These are phyloP conservation scores for Backusella liffmaniae DNA, from an alignment of 192 early-diverging fungal genomes.

Conservation along the genomic window DNA sequence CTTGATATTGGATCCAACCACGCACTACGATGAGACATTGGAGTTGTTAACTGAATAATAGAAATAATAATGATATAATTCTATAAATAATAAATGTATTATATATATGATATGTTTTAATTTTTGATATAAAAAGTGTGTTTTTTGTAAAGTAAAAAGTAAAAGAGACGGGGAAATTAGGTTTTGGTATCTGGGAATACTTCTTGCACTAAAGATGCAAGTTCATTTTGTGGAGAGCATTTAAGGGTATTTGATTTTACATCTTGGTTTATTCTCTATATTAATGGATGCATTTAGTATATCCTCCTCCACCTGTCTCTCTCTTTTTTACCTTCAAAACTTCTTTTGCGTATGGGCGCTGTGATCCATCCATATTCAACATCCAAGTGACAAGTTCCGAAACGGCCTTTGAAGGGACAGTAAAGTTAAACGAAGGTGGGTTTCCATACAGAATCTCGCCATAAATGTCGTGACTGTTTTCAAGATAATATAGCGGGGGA, in stretches of 20 bases:
- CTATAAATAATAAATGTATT: not conserved
- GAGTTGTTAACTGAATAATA: not conserved
- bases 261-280: constrained; percentile 18
- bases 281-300: not conserved
- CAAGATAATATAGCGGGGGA: constrained; percentile 41
- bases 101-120: not conserved
- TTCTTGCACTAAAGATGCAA: constrained; percentile 28
- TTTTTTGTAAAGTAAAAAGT: not conserved
- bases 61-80: not conserved
- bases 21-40: not conserved
- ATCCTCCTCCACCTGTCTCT: not conserved
- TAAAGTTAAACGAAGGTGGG: constrained; percentile 31
- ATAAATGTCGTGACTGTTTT: constrained; percentile 34
- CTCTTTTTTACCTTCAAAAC: constrained; percentile 21
- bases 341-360: constrained; percentile 21
- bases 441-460: constrained; percentile 30
- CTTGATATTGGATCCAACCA: not conserved
- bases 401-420: constrained; percentile 21
- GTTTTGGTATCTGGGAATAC: constrained; percentile 27
- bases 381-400: constrained; percentile 25
- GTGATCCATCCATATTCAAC: constrained; percentile 19
- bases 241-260: constrained; percentile 22
- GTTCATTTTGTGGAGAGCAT: constrained; percentile 26
- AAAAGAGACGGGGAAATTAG: not conserved
- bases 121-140: constrained; percentile 12